phyloP scores from a whole-genome alignment of 768 basidiomycete species.

The Tubosaeta sp. region DNA sequence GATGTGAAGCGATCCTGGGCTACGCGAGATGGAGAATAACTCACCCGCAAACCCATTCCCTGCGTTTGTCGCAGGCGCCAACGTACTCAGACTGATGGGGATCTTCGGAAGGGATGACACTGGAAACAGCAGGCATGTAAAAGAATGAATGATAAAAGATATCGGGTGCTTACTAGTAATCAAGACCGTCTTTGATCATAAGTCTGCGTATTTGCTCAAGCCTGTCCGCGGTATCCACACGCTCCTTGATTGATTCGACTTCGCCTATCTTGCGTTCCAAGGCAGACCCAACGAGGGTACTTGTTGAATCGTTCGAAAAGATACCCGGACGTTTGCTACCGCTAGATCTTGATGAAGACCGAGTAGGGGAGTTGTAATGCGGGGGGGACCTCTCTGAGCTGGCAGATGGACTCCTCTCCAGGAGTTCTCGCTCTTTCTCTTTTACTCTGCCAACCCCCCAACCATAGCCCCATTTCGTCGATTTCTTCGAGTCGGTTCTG shows the following conservation, averaged over 20 bases:
- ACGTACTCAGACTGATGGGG: slow-evolving; percentile 84
- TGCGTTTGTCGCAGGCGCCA: slow-evolving; percentile 67
- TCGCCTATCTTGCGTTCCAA: slow-evolving; percentile 67
- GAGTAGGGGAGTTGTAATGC: slow-evolving; percentile 30
- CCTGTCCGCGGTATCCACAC: slow-evolving; percentile 54
- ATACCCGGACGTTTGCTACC: slow-evolving; percentile 39
- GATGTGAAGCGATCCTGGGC: slow-evolving; percentile 13
- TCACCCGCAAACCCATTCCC: slow-evolving; percentile 75
- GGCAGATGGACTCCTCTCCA: slow-evolving; percentile 30
- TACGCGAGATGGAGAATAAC: slow-evolving; percentile 32
- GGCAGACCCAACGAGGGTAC: slow-evolving; percentile 73
- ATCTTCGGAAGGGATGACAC: slow-evolving; percentile 75
- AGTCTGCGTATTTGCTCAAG: slow-evolving; percentile 58
- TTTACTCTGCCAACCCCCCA: slow-evolving; percentile 61
- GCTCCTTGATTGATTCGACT: slow-evolving; percentile 48
- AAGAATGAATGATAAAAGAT: slow-evolving; percentile 1
- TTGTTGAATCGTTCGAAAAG: slow-evolving; percentile 59
- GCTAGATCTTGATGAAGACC: slow-evolving; percentile 38
- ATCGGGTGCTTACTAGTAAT: slow-evolving; percentile 62
- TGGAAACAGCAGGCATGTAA: slow-evolving; percentile 28
- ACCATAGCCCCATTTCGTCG: slow-evolving; percentile 63
- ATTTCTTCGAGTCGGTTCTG: slow-evolving; percentile 53
- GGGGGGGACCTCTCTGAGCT: slow-evolving; percentile 37
- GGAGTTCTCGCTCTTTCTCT: slow-evolving; percentile 37
- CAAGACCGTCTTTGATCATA: slow-evolving; percentile 64